Conservation (phyloP, 2,329 filamentous ascomycete genomes). For the Alternaria sp. region DNA sequence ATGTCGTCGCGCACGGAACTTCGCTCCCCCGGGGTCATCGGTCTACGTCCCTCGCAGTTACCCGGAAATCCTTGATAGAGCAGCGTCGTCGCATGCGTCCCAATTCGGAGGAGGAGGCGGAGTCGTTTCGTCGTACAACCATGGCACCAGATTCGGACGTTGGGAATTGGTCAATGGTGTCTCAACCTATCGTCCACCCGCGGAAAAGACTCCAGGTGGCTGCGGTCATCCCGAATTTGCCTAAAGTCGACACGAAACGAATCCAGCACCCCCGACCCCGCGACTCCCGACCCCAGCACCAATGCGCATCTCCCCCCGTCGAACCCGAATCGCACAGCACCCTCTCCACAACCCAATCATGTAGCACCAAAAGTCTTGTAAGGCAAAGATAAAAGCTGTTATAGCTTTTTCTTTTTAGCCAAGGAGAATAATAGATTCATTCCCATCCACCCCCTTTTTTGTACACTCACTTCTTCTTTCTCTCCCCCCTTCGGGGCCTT, state of each 20-base stretch:
- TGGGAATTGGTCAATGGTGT: neutral
- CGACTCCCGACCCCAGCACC: constrained; percentile 8
- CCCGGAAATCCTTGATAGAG: neutral
- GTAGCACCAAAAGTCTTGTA: constrained; percentile 44
- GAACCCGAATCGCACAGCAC: constrained; percentile 30
- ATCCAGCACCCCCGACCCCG: constrained; percentile 13
- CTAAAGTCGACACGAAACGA: neutral
- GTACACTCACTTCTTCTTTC: constrained; percentile 8
- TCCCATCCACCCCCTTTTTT: constrained; percentile 15
- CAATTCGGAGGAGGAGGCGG: neutral
- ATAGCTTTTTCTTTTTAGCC: constrained; percentile 16
- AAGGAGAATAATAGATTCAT: constrained; percentile 34
- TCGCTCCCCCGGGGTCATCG: neutral
- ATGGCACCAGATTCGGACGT: neutral
- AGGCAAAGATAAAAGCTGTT: constrained; percentile 18
- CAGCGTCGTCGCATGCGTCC: neutral
- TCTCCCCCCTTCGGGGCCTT: neutral
- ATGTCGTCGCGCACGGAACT: neutral
- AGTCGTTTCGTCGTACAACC: neutral
- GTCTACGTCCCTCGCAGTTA: neutral
- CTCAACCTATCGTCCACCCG: neutral
- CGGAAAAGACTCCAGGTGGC: constrained; percentile 1
- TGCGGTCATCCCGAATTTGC: neutral
- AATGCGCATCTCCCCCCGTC: constrained; percentile 12
- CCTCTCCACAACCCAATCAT: constrained; percentile 39